phyloP scores from a whole-genome alignment of 306 rosid genomes.

The Malus domestica region ASM211411v1 NC_041796.1:9142001-9142500 shows the following conservation, averaged over 20 bases:
- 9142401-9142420: too few species aligned
- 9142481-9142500: slow-evolving; percentile 52
- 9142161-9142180: slow-evolving; percentile 17
- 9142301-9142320: background rate
- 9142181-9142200: slow-evolving; percentile 41
- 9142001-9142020: too few species aligned
- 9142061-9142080: background rate
- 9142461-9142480: slow-evolving; percentile 47
- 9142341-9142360: background rate
- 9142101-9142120: too few species aligned
- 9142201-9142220: slow-evolving; percentile 60
- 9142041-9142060: background rate
- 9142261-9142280: slow-evolving; percentile 25
- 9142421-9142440: background rate
- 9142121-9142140: slow-evolving; percentile 64
- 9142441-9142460: slow-evolving; percentile 54
- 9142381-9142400: too few species aligned
- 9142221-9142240: slow-evolving; percentile 46
- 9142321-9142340: background rate
- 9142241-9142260: slow-evolving; percentile 33
- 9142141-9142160: slow-evolving; percentile 43
- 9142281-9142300: background rate
- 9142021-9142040: too few species aligned
- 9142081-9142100: background rate
- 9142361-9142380: too few species aligned